Evolutionary conservation across 2,329 filamentous ascomycete genomes (phyloP).

Genomic region (Diaporthe citriasiana): DNA sequence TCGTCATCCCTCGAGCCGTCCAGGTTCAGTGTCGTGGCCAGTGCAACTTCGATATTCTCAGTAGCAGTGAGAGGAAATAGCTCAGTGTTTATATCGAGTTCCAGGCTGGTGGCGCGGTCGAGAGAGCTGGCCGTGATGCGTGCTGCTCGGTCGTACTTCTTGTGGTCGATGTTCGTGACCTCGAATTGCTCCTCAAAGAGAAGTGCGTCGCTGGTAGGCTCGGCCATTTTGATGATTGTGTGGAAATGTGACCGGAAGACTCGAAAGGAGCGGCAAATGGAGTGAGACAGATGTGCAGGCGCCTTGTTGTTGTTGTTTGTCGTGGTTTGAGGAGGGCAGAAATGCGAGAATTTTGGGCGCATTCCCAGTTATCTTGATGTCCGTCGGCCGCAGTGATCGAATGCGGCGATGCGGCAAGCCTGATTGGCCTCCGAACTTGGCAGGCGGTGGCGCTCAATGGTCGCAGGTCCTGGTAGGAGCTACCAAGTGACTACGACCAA

Average conservation of each 20-base stretch:
- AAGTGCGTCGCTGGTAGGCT: constrained; percentile 83
- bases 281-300: not conserved
- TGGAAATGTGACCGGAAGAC: not conserved
- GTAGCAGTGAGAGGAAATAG: constrained; percentile 83
- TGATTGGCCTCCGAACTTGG: too few relatives aligned
- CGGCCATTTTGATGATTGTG: constrained; percentile 54
- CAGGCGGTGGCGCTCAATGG: not conserved
- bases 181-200: constrained; percentile 95
- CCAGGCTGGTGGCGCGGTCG: constrained; percentile 82
- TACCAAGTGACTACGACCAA: constrained; percentile 15
- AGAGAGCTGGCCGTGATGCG: constrained; percentile 82
- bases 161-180: constrained; percentile 81
- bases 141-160: constrained; percentile 95
- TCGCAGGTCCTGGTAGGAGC: constrained; percentile 12
- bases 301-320: not conserved
- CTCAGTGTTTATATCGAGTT: constrained; percentile 94
- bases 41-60: constrained; percentile 83
- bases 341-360: constrained; percentile 15
- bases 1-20: constrained; percentile 85
- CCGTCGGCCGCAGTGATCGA: not conserved
- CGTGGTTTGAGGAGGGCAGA: not conserved
- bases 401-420: constrained; percentile 10
- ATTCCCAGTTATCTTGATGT: not conserved
- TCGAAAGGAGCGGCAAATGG: not conserved
- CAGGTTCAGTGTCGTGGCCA: constrained; percentile 87